Percentiles rank a stretch among this genome's conserved stretches.
Conservation (phyloP, 2,329 filamentous ascomycete genomes). For the Calonectria henricotiae region DNA sequence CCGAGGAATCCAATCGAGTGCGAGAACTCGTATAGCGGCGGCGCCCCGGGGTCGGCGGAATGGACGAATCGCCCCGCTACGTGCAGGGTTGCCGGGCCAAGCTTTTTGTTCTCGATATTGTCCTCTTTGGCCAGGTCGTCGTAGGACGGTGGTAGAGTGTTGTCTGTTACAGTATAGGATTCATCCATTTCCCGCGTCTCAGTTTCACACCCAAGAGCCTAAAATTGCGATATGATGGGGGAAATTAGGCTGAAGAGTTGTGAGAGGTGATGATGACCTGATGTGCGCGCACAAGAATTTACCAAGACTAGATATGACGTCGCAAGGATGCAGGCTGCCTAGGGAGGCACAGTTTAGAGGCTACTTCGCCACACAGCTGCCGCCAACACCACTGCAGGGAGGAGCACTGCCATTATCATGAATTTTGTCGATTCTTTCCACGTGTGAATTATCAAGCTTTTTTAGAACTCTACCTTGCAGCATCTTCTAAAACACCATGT, state of each 20-base stretch:
- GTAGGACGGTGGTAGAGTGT: constrained; percentile 51
- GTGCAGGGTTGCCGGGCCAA: constrained; percentile 56
- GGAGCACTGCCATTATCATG: not conserved
- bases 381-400: not conserved
- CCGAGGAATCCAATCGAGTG: constrained; percentile 56
- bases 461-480: not conserved
- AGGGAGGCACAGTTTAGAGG: not conserved
- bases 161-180: constrained; percentile 28
- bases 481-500: not conserved
- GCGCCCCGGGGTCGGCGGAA: constrained; percentile 50
- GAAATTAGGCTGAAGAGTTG: constrained; percentile 1
- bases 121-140: constrained; percentile 36
- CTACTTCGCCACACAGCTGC: constrained; percentile 8
- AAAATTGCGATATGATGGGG: not conserved
- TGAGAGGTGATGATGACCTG: not conserved
- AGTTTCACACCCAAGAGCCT: not conserved
- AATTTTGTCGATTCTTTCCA: not conserved
- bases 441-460: not conserved
- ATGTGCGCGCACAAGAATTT: constrained; percentile 8
- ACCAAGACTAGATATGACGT: constrained; percentile 10
- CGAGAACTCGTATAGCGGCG: constrained; percentile 59
- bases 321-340: not conserved
- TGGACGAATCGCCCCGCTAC: constrained; percentile 58
- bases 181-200: constrained; percentile 37
- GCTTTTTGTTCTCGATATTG: constrained; percentile 36